Conservation (phyloP, 148 eudicot species). For the Tetragonia tetragonoides region DNA sequence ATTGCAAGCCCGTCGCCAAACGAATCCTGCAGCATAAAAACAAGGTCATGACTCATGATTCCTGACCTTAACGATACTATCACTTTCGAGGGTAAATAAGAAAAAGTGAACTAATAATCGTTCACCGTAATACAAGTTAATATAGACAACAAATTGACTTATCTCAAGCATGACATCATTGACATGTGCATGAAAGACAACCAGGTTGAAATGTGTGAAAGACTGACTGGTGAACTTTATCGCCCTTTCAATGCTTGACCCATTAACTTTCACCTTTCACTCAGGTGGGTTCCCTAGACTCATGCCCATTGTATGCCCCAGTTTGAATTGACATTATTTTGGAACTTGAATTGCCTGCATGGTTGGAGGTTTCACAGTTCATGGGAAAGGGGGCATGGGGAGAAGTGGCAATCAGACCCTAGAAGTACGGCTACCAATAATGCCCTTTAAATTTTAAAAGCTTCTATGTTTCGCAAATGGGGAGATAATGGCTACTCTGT, state of each 20-base stretch:
- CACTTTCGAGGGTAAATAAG: conserved; percentile 9
- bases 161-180: not conserved
- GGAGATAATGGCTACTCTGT: not conserved
- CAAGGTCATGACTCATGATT: not conserved
- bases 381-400: too few relatives aligned
- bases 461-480: not conserved
- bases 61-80: conserved; percentile 1
- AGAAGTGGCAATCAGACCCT: too few relatives aligned
- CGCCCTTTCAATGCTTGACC: too few relatives aligned
- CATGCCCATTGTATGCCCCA: not conserved
- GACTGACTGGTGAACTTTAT: too few relatives aligned
- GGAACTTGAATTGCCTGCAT: not conserved
- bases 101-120: not conserved
- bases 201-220: not conserved
- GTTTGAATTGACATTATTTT: not conserved
- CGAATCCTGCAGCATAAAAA: conserved; percentile 54
- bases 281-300: too few relatives aligned
- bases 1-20: conserved; percentile 88
- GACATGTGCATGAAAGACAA: not conserved
- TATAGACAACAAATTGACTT: not conserved
- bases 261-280: too few relatives aligned
- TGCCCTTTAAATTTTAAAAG: not conserved
- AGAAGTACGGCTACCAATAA: not conserved
- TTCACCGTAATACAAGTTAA: too few relatives aligned
- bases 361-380: not conserved